Base-by-base conservation (phyloP, 2,329 filamentous ascomycete species). In the Sarocladiaceae sp. region DNA sequence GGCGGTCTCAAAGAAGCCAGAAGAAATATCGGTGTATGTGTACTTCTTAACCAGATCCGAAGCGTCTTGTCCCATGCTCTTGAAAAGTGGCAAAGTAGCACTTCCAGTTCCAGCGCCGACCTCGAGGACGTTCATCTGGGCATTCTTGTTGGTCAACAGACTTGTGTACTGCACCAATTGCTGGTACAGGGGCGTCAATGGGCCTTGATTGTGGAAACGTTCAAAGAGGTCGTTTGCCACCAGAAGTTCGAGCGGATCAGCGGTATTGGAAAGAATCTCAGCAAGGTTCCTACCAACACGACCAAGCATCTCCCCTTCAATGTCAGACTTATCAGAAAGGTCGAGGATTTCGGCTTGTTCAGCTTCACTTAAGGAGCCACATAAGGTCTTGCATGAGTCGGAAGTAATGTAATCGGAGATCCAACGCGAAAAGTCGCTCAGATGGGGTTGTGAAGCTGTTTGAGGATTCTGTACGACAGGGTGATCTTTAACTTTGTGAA, bases 1-100 rank as follows among this genome's bases (percentile, higher is more conserved):
- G 44, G 15, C 4, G 4, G 6, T 31, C 3, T 48, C 44, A 44
- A 77, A 75, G 59, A 73, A 74, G 3, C 64, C 66, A 3, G 67
- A 50, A 1, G 70, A 70, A 11, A 75, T 68, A 50, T 78, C 74
- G 0, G 76, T 77, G 58, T 67, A 78, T 2, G 66, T 69, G 52
- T 76, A 77, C 10, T 10, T n/a, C 10, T 11, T 10, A 39, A 39
- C 10, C 29, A 10, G 29, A 33, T 33, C 36, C 36, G 36, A 13
- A 17, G 36, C 12, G 18, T 13, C 36, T 39, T 17, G 7, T 17
- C 49, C 36, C 3, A 51, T 22, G 17, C 7, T 13, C 25, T 29
- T 3, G 10, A 51, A 18, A 4, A 51, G 4, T 13, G 25, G 23
- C 3, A 23, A 11, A 10, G 36, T 42, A 18, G 42, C 36, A n/a